A percentile compares a stretch with the other conserved stretches of the same genome.
Conservation (phyloP, 177 flowering plant genomes). For the Tripterygium wilfordii region DNA sequence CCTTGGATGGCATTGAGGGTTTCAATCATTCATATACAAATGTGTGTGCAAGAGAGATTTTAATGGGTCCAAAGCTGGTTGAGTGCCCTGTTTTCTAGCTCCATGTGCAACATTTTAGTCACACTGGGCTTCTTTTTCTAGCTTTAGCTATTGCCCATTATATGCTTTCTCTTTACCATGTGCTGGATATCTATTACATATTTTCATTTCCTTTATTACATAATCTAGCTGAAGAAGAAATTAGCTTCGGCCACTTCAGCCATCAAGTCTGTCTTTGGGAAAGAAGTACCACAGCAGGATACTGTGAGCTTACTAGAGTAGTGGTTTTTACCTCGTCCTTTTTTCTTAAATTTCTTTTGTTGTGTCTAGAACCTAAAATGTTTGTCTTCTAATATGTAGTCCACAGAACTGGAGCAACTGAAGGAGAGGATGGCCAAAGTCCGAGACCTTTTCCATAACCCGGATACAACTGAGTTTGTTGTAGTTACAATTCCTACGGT, state of each 20-base stretch:
- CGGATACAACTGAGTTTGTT: constrained; percentile 79
- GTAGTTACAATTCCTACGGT: constrained; percentile 98
- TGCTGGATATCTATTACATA: not conserved
- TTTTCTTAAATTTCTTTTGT: not conserved
- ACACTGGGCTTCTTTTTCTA: not conserved
- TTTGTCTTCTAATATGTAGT: constrained; percentile 19
- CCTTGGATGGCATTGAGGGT: not conserved
- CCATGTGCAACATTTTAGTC: too few relatives aligned
- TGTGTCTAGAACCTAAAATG: not conserved
- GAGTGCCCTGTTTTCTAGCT: too few relatives aligned
- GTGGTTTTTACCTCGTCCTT: not conserved
- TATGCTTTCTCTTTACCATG: too few relatives aligned
- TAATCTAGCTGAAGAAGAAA: constrained; percentile 71
- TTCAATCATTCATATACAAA: too few relatives aligned
- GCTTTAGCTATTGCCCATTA: not conserved
- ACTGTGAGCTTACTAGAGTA: constrained; percentile 60
- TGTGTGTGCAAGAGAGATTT: too few relatives aligned
- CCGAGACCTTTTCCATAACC: constrained; percentile 81
- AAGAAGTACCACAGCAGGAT: constrained; percentile 47
- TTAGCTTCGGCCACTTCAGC: constrained; percentile 88
- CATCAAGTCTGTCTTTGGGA: constrained; percentile 85
- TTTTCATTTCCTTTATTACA: not conserved
- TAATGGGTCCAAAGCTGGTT: too few relatives aligned
- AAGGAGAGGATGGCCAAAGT: constrained; percentile 91
- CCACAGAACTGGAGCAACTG: constrained; percentile 74